These are phyloP conservation scores for Abrus precatorius DNA, from an alignment of 306 rosid genomes.

Conservation along the genomic window DNA sequence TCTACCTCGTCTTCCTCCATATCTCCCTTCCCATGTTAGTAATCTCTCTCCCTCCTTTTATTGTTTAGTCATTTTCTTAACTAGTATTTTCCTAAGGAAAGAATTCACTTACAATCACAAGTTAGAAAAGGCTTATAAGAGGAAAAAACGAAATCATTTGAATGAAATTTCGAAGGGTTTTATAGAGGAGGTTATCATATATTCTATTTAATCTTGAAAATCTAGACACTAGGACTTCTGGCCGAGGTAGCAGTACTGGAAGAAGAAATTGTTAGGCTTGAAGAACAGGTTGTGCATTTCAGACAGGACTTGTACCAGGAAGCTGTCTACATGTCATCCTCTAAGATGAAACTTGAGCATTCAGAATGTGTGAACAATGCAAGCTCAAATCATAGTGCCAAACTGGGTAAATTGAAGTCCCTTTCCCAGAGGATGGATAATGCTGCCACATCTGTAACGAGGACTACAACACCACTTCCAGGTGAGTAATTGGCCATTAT, in stretches of 20 bases:
- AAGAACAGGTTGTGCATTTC: conserved; percentile 79
- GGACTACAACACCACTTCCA: conserved; percentile 41
- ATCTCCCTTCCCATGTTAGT: conserved; percentile 85
- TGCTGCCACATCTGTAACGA: conserved; percentile 32
- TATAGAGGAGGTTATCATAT: conserved; percentile 8
- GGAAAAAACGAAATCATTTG: background rate
- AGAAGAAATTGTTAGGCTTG: conserved; percentile 95
- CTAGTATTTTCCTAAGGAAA: background rate
- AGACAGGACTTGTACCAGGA: conserved; percentile 84
- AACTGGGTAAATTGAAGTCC: conserved; percentile 48
- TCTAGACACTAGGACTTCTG: conserved; percentile 80
- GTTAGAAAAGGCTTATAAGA: conserved; percentile 16
- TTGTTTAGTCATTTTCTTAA: background rate
- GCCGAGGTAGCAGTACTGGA: conserved; percentile 97
- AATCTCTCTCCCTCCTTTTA: conserved; percentile 18
- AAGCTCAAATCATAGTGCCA: conserved; percentile 47
- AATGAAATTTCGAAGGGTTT: conserved; percentile 5
- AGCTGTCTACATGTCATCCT: conserved; percentile 76
- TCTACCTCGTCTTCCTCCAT: conserved; percentile 96
- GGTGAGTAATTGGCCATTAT: conserved; percentile 54
- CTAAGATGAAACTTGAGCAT: conserved; percentile 65
- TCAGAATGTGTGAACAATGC: conserved; percentile 48
- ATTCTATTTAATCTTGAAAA: conserved; percentile 18
- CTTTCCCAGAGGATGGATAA: conserved; percentile 46
- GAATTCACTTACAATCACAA: background rate